Conservation (phyloP, 208 protist genomes). For the Entamoeba invadens region DNA sequence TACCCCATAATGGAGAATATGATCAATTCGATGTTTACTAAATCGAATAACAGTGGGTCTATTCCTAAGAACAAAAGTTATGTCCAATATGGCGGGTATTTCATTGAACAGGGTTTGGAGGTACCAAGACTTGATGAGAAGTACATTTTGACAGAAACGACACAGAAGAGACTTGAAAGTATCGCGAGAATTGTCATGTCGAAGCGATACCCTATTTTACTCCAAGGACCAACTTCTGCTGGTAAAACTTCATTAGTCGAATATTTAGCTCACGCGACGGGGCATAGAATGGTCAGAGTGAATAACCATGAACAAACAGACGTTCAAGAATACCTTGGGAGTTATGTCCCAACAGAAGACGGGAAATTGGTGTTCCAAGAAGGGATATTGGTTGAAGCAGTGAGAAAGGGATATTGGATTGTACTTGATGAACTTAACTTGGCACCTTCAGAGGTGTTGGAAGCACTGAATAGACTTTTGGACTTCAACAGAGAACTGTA, state of each 20-base stretch:
- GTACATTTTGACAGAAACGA: slow-evolving; percentile 84
- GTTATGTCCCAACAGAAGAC: slow-evolving; percentile 70
- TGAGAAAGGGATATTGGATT: slow-evolving; percentile 86
- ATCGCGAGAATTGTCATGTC: slow-evolving; percentile 70
- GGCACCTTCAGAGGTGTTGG: slow-evolving; percentile 94
- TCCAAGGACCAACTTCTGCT: slow-evolving; percentile 87
- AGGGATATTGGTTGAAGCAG: slow-evolving; percentile 46
- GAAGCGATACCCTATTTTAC: slow-evolving; percentile 72
- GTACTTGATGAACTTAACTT: slow-evolving; percentile 99
- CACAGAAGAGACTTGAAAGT: slow-evolving; percentile 69
- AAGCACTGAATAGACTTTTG: slow-evolving; percentile 97
- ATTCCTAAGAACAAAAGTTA: background rate
- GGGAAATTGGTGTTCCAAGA: slow-evolving; percentile 77
- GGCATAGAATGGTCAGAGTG: slow-evolving; percentile 93
- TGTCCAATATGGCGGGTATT: background rate
- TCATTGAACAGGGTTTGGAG: background rate
- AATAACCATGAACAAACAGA: slow-evolving; percentile 99
- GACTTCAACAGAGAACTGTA: slow-evolving; percentile 99
- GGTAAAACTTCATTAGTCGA: slow-evolving; percentile 98
- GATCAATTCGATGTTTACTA: slow-evolving; percentile 41
- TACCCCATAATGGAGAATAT: slow-evolving; percentile 59
- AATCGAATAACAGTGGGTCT: background rate
- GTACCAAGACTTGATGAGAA: background rate
- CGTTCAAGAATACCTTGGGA: slow-evolving; percentile 95
- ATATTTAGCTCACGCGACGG: slow-evolving; percentile 84